Evolutionary conservation across 2,329 filamentous ascomycete genomes (phyloP).

Genomic region (Ascochyta clinopodiicola): DNA sequence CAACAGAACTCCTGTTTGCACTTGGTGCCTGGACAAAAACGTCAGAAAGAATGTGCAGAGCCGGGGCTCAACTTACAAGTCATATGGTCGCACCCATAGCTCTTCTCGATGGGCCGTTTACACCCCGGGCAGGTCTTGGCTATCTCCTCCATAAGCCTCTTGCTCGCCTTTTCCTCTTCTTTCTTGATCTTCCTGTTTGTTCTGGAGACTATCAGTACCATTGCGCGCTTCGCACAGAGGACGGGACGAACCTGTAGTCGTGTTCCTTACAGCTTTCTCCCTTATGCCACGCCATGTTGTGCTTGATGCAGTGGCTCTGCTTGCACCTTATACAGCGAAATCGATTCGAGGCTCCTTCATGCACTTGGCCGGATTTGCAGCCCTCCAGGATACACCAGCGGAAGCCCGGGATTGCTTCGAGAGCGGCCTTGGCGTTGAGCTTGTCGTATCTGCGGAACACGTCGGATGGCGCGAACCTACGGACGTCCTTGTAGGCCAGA

Average conservation of each 20-base stretch:
- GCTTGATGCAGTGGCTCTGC: constrained; percentile 46
- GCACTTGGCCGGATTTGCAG: constrained; percentile 62
- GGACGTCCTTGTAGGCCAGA: constrained; percentile 56
- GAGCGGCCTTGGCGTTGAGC: constrained; percentile 52
- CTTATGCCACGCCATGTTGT: constrained; percentile 48
- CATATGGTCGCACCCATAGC: constrained; percentile 52
- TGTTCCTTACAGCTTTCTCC: constrained; percentile 51
- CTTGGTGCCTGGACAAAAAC: constrained; percentile 32
- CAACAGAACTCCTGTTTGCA: constrained; percentile 52
- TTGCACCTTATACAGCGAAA: constrained; percentile 49
- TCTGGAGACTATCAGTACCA: constrained; percentile 11
- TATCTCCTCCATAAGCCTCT: constrained; percentile 36
- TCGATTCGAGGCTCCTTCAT: constrained; percentile 52
- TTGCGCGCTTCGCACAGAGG: background rate
- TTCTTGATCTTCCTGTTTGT: constrained; percentile 33
- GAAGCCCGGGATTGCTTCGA: constrained; percentile 56
- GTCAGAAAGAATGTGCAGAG: background rate
- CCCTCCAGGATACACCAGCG: constrained; percentile 59
- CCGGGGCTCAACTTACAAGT: constrained; percentile 31
- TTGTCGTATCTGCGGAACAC: constrained; percentile 54
- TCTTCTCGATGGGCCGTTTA: constrained; percentile 50
- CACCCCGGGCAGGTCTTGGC: constrained; percentile 51
- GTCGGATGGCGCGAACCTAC: constrained; percentile 52
- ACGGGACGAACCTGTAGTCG: constrained; percentile 38
- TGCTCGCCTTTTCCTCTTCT: constrained; percentile 38